Conservation (phyloP, 306 rosid genomes). For the Vachellia pachyceras region DNA sequence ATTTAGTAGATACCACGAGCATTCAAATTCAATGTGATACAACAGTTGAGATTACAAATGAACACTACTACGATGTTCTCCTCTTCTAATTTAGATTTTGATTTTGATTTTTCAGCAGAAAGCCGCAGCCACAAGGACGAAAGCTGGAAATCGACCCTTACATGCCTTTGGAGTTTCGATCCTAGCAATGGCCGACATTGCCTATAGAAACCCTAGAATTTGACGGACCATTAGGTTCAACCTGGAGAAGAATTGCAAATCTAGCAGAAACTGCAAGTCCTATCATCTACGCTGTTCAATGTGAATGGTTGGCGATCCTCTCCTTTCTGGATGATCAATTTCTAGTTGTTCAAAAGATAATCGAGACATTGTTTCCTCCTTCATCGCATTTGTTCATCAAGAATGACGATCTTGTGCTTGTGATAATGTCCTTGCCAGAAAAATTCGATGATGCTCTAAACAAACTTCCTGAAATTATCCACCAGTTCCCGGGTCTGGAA, state of each 20-base stretch:
- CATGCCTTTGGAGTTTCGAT: slow-evolving; percentile 66
- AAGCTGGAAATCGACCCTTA: slow-evolving; percentile 60
- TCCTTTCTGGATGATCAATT: slow-evolving; percentile 58
- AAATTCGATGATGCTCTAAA: slow-evolving; percentile 52
- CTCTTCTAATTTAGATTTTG: not conserved
- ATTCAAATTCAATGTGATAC: too few species aligned
- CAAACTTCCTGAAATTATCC: slow-evolving; percentile 43
- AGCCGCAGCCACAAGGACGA: slow-evolving; percentile 38
- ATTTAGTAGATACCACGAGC: not conserved
- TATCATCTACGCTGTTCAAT: slow-evolving; percentile 42
- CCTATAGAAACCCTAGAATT: slow-evolving; percentile 48
- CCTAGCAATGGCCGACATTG: slow-evolving; percentile 47
- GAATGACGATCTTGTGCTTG: slow-evolving; percentile 54
- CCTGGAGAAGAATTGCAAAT: slow-evolving; percentile 43
- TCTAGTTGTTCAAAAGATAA: slow-evolving; percentile 41
- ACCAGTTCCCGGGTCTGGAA: slow-evolving; percentile 44
- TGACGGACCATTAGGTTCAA: slow-evolving; percentile 61
- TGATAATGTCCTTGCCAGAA: slow-evolving; percentile 47
- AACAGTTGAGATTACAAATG: not conserved
- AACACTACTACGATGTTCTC: not conserved
- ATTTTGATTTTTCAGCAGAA: slow-evolving; percentile 44
- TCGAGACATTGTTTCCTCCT: slow-evolving; percentile 63
- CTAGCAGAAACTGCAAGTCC: slow-evolving; percentile 47
- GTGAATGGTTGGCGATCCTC: slow-evolving; percentile 57
- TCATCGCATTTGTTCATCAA: slow-evolving; percentile 53